These are phyloP conservation scores for Raphanus hybrid DNA, from an alignment of 441 rosid species.

Conservation along the genomic window DNA sequence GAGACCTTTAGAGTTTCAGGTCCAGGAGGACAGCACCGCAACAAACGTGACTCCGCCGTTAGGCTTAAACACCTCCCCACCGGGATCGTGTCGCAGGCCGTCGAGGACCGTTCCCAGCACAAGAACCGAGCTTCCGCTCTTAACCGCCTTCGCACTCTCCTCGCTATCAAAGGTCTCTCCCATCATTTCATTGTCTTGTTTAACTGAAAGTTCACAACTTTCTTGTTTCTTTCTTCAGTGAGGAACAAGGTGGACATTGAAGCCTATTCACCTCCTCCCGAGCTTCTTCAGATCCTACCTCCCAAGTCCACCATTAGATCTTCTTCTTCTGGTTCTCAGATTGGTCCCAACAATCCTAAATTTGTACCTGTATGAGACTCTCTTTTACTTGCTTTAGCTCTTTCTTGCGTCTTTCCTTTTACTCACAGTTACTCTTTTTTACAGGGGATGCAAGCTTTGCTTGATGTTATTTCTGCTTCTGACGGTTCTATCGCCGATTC, in stretches of 20 bases:
- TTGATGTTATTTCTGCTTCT: constrained; percentile 74
- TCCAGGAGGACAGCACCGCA: constrained; percentile 98
- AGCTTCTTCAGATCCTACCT: constrained; percentile 92
- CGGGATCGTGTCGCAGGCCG: constrained; percentile 81
- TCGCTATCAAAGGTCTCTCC: constrained; percentile 74
- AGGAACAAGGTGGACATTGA: constrained; percentile 65
- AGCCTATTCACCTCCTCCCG: constrained; percentile 66
- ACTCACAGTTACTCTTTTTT: constrained; percentile 2
- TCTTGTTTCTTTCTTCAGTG: constrained; percentile 47
- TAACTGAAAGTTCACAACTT: not conserved
- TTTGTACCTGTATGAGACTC: constrained; percentile 58
- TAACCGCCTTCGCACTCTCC: constrained; percentile 71
- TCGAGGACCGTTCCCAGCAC: constrained; percentile 93
- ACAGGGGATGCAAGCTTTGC: constrained; percentile 92
- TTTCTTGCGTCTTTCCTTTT: not conserved
- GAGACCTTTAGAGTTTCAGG: constrained; percentile 79
- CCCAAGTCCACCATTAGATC: constrained; percentile 69
- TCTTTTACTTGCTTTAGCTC: not conserved
- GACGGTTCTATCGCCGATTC: constrained; percentile 87
- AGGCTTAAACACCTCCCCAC: constrained; percentile 88
- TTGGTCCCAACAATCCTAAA: constrained; percentile 93
- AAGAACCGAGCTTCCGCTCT: constrained; percentile 92
- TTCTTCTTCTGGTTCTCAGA: constrained; percentile 72
- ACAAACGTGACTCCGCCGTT: constrained; percentile 97
- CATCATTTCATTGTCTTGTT: not conserved